Conservation (phyloP, 1,139 yeast genomes). For the Candida dubliniensis region DNA sequence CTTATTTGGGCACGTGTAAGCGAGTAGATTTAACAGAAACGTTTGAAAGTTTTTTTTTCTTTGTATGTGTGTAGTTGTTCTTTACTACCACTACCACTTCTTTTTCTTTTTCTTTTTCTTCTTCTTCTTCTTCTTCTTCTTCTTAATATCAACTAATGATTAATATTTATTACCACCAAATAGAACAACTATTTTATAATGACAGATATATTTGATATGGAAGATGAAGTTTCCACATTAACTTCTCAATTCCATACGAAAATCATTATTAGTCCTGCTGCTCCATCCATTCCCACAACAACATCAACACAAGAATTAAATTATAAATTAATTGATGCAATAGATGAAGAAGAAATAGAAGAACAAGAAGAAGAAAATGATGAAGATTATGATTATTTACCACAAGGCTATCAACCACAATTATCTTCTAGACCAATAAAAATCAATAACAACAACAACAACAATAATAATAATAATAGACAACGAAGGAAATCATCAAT, state of each 20-base stretch:
- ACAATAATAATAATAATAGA: neutral
- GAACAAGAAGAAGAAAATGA: conserved; percentile 6
- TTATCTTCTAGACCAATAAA: conserved; percentile 11
- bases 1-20: too few relatives aligned
- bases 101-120: too few relatives aligned
- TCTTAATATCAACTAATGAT: neutral
- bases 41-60: too few relatives aligned
- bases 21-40: too few relatives aligned
- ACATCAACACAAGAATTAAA: conserved; percentile 7
- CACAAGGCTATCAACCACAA: conserved; percentile 11
- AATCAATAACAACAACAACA: neutral
- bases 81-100: too few relatives aligned
- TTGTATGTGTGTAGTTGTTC: too few relatives aligned
- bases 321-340: conserved; percentile 11
- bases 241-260: conserved; percentile 3
- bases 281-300: too few relatives aligned
- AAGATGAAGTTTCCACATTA: conserved; percentile 11
- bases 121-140: too few relatives aligned
- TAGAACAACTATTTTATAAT: conserved; percentile 6
- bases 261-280: neutral
- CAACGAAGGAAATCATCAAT: conserved; percentile 19
- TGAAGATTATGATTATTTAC: conserved; percentile 5
- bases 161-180: neutral
- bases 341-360: conserved; percentile 5
- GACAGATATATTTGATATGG: conserved; percentile 18